These are phyloP conservation scores for Phytophthora aleatoria DNA, from an alignment of 352 stramenopile species.

Conservation along the genomic window DNA sequence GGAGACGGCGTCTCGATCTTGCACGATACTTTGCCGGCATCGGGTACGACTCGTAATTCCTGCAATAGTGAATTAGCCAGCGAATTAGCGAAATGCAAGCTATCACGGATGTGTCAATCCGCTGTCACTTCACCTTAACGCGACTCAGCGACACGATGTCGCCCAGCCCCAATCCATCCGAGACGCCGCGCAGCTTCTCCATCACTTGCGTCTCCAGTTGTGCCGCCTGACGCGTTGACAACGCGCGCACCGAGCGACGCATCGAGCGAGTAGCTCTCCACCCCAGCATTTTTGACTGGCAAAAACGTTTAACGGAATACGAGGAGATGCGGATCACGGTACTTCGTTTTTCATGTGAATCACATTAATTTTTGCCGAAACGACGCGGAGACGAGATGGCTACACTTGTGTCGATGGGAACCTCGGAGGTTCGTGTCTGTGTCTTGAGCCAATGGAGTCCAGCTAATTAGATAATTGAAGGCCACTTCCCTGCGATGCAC, in stretches of 20 bases:
- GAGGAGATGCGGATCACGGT: slow-evolving; percentile 5
- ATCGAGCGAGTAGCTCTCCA: slow-evolving; percentile 12
- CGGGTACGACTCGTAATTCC: slow-evolving; percentile 56
- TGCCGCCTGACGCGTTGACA: slow-evolving; percentile 70
- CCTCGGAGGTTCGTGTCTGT: slow-evolving; percentile 5
- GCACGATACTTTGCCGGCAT: slow-evolving; percentile 60
- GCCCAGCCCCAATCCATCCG: slow-evolving; percentile 72
- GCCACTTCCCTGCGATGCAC: neutral
- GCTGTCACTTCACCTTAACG: slow-evolving; percentile 60
- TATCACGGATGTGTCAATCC: slow-evolving; percentile 12
- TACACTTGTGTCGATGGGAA: slow-evolving; percentile 18
- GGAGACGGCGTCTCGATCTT: slow-evolving; percentile 76
- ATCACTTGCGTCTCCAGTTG: slow-evolving; percentile 81
- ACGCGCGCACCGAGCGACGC: slow-evolving; percentile 35
- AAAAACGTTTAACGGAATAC: neutral
- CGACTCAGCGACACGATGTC: slow-evolving; percentile 79
- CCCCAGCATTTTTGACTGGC: slow-evolving; percentile 34
- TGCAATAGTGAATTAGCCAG: slow-evolving; percentile 23
- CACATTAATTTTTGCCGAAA: neutral
- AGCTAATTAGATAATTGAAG: neutral
- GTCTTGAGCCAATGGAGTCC: neutral
- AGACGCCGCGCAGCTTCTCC: slow-evolving; percentile 67
- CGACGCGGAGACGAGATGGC: slow-evolving; percentile 16
- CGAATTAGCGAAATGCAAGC: neutral
- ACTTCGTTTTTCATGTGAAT: slow-evolving; percentile 2